Evolutionary conservation across 2,329 filamentous ascomycete species (phyloP).

Genomic region (Blastomyces gilchristii): DNA sequence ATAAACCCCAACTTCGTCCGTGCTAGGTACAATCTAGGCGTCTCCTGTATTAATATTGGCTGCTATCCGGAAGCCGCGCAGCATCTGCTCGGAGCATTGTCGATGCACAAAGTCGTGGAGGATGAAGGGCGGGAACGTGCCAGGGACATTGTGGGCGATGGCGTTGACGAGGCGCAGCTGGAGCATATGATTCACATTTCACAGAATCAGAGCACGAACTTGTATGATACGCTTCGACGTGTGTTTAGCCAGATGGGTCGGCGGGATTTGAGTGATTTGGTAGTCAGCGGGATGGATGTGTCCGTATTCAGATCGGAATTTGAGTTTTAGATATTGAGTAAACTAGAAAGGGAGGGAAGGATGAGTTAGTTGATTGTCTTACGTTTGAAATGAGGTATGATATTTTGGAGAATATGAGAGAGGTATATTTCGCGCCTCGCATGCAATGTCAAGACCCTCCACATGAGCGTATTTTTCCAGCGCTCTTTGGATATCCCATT

Average conservation of each 20-base stretch:
- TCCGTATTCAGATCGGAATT: constrained; percentile 82
- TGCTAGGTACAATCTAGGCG: constrained; percentile 91
- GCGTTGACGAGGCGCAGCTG: constrained; percentile 59
- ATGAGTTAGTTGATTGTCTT: not conserved
- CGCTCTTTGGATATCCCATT: not conserved
- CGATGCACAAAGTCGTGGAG: constrained; percentile 93
- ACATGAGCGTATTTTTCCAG: not conserved
- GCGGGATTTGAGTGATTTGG: constrained; percentile 75
- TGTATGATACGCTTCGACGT: constrained; percentile 85
- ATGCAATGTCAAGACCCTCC: not conserved
- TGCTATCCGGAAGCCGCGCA: constrained; percentile 88
- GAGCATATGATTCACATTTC: constrained; percentile 67
- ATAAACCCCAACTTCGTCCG: constrained; percentile 94
- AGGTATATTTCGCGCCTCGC: not conserved
- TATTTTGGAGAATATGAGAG: not conserved
- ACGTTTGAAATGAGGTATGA: not conserved
- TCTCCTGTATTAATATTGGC: constrained; percentile 94
- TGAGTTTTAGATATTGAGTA: constrained; percentile 54
- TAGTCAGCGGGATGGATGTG: constrained; percentile 82
- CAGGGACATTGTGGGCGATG: constrained; percentile 61
- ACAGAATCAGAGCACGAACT: constrained; percentile 92
- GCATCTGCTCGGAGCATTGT: constrained; percentile 80
- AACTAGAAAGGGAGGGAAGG: not conserved
- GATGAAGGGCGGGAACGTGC: constrained; percentile 73
- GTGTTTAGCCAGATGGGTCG: constrained; percentile 97